Evolutionary conservation across 2,329 filamentous ascomycete genomes (phyloP).

Genomic region (Venturia carpophila): DNA sequence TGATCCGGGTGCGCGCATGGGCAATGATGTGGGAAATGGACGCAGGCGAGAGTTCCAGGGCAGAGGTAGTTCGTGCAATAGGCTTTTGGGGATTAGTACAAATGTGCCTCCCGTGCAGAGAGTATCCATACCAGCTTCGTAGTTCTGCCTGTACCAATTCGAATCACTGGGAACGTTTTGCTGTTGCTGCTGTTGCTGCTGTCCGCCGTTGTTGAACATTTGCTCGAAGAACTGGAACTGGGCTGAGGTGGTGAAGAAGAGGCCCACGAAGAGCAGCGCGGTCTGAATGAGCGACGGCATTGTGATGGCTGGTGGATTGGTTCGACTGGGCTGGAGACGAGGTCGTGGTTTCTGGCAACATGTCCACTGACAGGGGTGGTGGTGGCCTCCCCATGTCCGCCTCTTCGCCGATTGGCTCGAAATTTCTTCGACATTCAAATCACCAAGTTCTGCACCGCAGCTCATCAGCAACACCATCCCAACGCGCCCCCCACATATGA

Average conservation of each 20-base stretch:
- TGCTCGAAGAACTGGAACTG: constrained; percentile 99
- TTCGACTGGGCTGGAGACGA: background rate
- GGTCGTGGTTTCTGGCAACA: background rate
- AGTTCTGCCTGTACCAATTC: constrained; percentile 65
- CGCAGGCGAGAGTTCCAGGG: constrained; percentile 87
- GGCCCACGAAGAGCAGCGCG: background rate
- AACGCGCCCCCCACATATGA: background rate
- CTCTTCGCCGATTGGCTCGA: constrained; percentile 12
- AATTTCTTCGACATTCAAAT: background rate
- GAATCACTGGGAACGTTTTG: constrained; percentile 83
- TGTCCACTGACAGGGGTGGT: background rate
- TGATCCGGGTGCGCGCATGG: constrained; percentile 70
- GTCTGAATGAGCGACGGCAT: background rate
- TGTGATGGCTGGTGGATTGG: background rate
- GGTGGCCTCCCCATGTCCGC: background rate
- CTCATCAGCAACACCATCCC: background rate
- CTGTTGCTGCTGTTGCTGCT: constrained; percentile 51
- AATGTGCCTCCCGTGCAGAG: background rate
- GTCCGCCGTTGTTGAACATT: constrained; percentile 68
- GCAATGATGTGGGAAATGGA: constrained; percentile 94
- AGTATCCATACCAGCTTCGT: constrained; percentile 51
- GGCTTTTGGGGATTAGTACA: constrained; percentile 41
- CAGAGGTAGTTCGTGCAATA: constrained; percentile 90
- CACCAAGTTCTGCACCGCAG: background rate
- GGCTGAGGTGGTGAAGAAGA: constrained; percentile 28